phyloP scores from a whole-genome alignment of 345 rosid species.

The Citrus medica region DNA sequence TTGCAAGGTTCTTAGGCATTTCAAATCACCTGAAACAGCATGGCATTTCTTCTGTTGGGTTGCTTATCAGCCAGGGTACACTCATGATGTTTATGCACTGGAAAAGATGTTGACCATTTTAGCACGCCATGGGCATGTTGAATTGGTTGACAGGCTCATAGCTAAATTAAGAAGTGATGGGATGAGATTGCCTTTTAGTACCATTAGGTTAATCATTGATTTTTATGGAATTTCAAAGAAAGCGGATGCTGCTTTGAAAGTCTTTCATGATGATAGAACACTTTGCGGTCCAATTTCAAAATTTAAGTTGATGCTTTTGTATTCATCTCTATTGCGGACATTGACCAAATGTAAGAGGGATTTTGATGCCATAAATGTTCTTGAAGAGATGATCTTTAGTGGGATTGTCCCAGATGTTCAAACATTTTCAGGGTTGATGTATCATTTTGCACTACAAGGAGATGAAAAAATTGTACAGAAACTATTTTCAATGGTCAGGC shows the following conservation, averaged over 20 bases:
- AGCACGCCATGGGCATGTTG: constrained; percentile 66
- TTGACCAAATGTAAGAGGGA: constrained; percentile 73
- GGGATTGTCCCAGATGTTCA: constrained; percentile 71
- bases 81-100: constrained; percentile 71
- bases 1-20: constrained; percentile 75
- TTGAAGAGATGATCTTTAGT: constrained; percentile 67
- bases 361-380: constrained; percentile 54
- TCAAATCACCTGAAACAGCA: constrained; percentile 65
- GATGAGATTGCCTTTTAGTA: constrained; percentile 72
- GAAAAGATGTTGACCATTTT: constrained; percentile 76
- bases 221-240: constrained; percentile 82
- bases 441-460: constrained; percentile 72
- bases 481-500: constrained; percentile 66
- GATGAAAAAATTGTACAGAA: constrained; percentile 73
- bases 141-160: constrained; percentile 65
- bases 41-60: constrained; percentile 97
- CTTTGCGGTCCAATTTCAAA: constrained; percentile 54
- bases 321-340: constrained; percentile 73
- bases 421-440: constrained; percentile 81
- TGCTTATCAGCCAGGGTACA: constrained; percentile 74
- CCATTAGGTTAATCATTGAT: constrained; percentile 68
- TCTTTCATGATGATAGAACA: constrained; percentile 51
- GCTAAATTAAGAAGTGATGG: constrained; percentile 61
- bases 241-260: constrained; percentile 81
- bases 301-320: constrained; percentile 64